Base-by-base conservation (phyloP, 768 basidiomycete species). In the Mycena galopus region DNA sequence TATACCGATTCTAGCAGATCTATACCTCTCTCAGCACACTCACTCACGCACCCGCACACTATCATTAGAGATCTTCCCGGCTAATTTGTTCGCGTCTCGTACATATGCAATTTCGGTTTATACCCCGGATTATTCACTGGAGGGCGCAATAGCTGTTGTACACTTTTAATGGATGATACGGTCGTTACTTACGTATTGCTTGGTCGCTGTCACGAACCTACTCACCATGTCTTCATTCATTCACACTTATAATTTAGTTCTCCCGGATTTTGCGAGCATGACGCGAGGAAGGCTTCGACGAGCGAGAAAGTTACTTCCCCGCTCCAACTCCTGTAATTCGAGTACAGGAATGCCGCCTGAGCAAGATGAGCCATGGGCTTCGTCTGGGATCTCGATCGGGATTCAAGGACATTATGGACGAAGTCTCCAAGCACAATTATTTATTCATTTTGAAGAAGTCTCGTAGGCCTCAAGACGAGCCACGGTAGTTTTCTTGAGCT, bases 401-500 rank as follows among this genome's bases (percentile, higher is more conserved):
- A n/a, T n/a, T n/a, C n/a, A n/a, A n/a, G n/a, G n/a, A n/a, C n/a
- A n/a, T n/a, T n/a, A n/a, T n/a, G n/a, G n/a, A n/a, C n/a, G n/a
- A n/a, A n/a, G n/a, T n/a, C n/a, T n/a, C n/a, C n/a, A n/a, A n/a
- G n/a, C n/a, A n/a, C n/a, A n/a, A n/a, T n/a, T n/a, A n/a, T 44
- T 19, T 21, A 44, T 44, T 44, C n/a, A n/a, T 21, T 37, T 55
- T 29, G 14, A 50, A 7, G 32, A 1, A 51, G 59, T 84, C 65
- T 79, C 72, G 66, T 83, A 81, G 8, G 77, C 59, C 65, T 80
- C 78, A 37, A 88, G 67, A 55, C 81, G 79, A 32, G 86, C 83
- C 9, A 88, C 75, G 6, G 89, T 88, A 7, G 86, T 83, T 65
- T 84, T 81, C 76, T 90, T 90, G 42, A 92, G 78, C 91, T 91